phyloP scores from a whole-genome alignment of 208 protist genomes.

The Trypanosoma grayi region DNA sequence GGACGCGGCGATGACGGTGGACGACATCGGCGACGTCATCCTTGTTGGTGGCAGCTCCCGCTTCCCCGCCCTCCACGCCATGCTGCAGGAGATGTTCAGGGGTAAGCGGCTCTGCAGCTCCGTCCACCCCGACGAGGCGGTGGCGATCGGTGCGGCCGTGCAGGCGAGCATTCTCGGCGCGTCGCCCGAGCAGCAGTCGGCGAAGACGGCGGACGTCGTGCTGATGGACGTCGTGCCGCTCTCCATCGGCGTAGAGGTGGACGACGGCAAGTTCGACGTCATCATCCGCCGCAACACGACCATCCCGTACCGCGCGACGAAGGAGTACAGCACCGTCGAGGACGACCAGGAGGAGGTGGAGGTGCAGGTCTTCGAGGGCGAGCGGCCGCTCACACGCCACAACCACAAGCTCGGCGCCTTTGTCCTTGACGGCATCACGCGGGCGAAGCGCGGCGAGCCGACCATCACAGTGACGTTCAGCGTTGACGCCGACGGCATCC shows the following conservation, averaged over 20 bases:
- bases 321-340: constrained; percentile 96
- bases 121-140: constrained; percentile 96
- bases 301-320: constrained; percentile 78
- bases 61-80: constrained; percentile 96
- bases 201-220: constrained; percentile 91
- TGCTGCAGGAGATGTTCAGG: constrained; percentile 67
- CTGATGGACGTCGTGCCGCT: constrained; percentile 96
- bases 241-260: constrained; percentile 96
- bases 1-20: constrained; percentile 84
- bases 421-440: constrained; percentile 93
- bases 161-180: constrained; percentile 94
- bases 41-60: constrained; percentile 96
- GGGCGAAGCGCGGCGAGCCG: constrained; percentile 95
- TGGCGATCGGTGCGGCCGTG: constrained; percentile 99
- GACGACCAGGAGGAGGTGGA: constrained; percentile 98
- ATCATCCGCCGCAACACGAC: constrained; percentile 88
- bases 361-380: constrained; percentile 99
- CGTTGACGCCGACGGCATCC: constrained; percentile 98
- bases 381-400: constrained; percentile 96
- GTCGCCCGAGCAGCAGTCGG: constrained; percentile 67
- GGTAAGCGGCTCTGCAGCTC: constrained; percentile 93
- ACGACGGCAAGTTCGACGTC: constrained; percentile 93
- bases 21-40: constrained; percentile 89
- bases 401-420: constrained; percentile 98
- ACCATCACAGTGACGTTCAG: constrained; percentile 98